Evolutionary conservation across 441 rosid genomes (phyloP).

Genomic region (Pelargonium citronellum): DNA sequence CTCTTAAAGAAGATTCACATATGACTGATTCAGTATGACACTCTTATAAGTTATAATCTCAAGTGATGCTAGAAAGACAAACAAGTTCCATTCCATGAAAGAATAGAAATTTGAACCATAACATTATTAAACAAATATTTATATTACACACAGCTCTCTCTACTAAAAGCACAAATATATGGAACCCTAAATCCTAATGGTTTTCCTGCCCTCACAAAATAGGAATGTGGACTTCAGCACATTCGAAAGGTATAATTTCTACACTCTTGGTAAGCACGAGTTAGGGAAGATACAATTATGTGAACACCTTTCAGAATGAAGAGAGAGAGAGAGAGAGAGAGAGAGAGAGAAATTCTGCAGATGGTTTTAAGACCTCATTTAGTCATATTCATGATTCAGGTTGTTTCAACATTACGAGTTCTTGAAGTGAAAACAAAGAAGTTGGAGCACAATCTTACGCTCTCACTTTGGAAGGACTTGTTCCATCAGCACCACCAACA

Average conservation of each 20-base stretch:
- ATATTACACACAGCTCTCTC: background rate
- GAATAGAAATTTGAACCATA: background rate
- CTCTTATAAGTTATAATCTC: background rate
- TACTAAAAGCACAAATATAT: background rate
- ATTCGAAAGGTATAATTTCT: too few relatives aligned
- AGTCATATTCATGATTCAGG: too few relatives aligned
- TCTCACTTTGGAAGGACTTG: constrained; percentile 94
- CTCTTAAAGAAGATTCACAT: background rate
- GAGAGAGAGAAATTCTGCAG: too few relatives aligned
- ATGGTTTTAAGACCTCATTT: background rate
- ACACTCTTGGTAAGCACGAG: too few relatives aligned
- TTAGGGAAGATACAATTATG: too few relatives aligned
- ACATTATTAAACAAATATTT: background rate
- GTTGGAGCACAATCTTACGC: constrained; percentile 47
- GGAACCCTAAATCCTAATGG: background rate
- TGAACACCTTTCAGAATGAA: too few relatives aligned
- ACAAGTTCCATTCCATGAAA: background rate
- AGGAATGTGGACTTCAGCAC: too few relatives aligned
- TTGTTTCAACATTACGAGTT: too few relatives aligned
- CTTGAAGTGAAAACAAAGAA: too few relatives aligned
- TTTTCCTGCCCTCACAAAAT: too few relatives aligned
- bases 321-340: too few relatives aligned
- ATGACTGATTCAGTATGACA: background rate
- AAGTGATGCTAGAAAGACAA: background rate
- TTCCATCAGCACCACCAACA: constrained; percentile 85